Evolutionary conservation across 1,284 basidiomycete species (phyloP).

Genomic region (Cutaneotrichosporon cutaneum): DNA sequence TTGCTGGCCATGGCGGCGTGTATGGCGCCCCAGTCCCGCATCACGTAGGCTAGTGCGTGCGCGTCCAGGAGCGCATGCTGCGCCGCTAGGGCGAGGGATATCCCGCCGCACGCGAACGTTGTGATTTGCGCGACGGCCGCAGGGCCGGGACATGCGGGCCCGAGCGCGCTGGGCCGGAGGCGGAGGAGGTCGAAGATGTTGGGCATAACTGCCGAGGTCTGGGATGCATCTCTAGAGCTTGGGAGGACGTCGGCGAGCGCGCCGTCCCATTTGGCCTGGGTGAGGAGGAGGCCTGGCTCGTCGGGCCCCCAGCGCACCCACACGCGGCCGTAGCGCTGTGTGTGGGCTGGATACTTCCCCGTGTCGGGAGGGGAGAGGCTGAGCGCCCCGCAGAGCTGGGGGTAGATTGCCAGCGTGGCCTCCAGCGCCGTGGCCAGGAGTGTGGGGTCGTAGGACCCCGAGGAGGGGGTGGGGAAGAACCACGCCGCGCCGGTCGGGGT

Average conservation of each 20-base stretch:
- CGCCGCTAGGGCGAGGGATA: slow-evolving; percentile 48
- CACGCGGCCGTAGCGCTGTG: slow-evolving; percentile 50
- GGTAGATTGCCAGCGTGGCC: background rate
- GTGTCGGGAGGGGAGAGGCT: background rate
- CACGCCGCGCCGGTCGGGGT: background rate
- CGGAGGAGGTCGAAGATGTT: slow-evolving; percentile 10
- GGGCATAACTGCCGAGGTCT: slow-evolving; percentile 3
- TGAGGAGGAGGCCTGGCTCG: slow-evolving; percentile 54
- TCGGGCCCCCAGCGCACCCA: slow-evolving; percentile 28
- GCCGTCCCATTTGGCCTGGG: slow-evolving; percentile 34
- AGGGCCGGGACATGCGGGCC: slow-evolving; percentile 19
- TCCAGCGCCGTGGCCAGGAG: background rate
- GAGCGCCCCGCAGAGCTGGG: background rate
- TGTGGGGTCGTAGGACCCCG: background rate
- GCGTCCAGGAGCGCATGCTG: slow-evolving; percentile 55
- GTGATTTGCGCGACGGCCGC: slow-evolving; percentile 53
- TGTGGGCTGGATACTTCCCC: slow-evolving; percentile 30
- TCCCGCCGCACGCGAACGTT: slow-evolving; percentile 33
- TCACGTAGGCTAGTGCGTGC: slow-evolving; percentile 51
- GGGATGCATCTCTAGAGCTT: slow-evolving; percentile 8
- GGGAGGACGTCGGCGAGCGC: slow-evolving; percentile 37
- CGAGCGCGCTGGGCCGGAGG: slow-evolving; percentile 11
- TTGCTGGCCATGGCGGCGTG: slow-evolving; percentile 28
- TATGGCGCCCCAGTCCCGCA: slow-evolving; percentile 52
- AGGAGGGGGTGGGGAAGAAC: background rate